Conservation (phyloP, 1,284 basidiomycete genomes). For the Rhodotorula sp. region DNA sequence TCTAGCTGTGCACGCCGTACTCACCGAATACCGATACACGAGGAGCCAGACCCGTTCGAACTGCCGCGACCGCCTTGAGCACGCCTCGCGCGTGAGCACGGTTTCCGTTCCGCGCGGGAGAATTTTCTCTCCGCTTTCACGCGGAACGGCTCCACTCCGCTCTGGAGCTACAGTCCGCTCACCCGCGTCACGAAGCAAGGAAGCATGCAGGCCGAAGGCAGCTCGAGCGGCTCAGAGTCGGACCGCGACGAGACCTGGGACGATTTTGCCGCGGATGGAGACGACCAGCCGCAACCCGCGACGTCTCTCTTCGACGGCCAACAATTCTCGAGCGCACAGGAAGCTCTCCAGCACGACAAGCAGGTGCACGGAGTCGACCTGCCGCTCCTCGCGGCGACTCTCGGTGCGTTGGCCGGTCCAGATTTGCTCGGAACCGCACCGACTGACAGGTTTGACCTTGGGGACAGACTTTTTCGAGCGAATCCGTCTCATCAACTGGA, state of each 20-base stretch:
- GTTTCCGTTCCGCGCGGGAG: background rate
- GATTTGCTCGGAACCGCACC: too few relatives aligned
- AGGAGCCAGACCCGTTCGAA: background rate
- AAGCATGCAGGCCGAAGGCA: background rate
- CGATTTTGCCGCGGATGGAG: slow-evolving; percentile 55
- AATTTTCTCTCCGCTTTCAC: background rate
- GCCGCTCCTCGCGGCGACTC: slow-evolving; percentile 54
- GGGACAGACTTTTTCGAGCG: slow-evolving; percentile 63
- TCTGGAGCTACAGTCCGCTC: too few relatives aligned
- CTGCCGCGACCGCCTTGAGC: too few relatives aligned
- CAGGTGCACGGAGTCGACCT: slow-evolving; percentile 64
- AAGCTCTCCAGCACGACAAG: slow-evolving; percentile 67
- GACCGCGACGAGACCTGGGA: slow-evolving; percentile 67
- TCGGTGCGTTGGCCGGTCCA: slow-evolving; percentile 55
- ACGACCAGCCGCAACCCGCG: slow-evolving; percentile 54
- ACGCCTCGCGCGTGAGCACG: too few relatives aligned
- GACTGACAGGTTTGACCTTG: too few relatives aligned
- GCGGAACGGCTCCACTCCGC: too few relatives aligned
- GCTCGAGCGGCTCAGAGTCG: slow-evolving; percentile 12
- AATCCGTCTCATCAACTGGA: slow-evolving; percentile 81
- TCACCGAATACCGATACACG: too few relatives aligned
- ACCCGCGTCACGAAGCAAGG: too few relatives aligned
- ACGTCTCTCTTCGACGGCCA: slow-evolving; percentile 75
- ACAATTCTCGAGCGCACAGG: slow-evolving; percentile 62
- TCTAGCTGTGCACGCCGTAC: too few relatives aligned